Evolutionary conservation across 2,329 filamentous ascomycete species (phyloP).

Genomic region (Magnaporthales sp.): DNA sequence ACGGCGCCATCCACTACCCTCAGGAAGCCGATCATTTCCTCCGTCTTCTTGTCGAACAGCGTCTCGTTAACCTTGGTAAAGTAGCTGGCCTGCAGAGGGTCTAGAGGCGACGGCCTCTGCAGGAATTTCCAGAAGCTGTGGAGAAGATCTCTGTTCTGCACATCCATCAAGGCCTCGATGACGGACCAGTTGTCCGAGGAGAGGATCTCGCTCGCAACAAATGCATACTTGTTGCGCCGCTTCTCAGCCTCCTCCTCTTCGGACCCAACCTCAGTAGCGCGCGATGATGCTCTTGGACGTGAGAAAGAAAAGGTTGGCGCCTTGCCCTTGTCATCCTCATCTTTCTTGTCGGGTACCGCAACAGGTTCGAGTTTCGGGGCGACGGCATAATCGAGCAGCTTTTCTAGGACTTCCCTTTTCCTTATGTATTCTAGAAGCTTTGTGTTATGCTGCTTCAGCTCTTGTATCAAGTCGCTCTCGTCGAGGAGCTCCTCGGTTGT

Average conservation of each 20-base stretch:
- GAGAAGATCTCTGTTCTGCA: conserved; percentile 58
- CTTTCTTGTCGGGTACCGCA: conserved; percentile 41
- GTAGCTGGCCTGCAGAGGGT: conserved; percentile 90
- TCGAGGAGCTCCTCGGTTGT: conserved; percentile 92
- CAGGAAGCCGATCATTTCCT: conserved; percentile 89
- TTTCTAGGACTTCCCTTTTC: conserved; percentile 75
- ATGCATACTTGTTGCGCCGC: conserved; percentile 87
- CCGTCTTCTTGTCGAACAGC: conserved; percentile 95
- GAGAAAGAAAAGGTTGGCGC: conserved; percentile 26
- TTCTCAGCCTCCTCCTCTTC: conserved; percentile 76
- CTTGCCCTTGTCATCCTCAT: conserved; percentile 40
- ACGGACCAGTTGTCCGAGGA: conserved; percentile 97
- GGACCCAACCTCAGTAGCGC: conserved; percentile 35
- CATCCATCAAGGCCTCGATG: conserved; percentile 79
- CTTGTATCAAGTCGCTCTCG: conserved; percentile 91
- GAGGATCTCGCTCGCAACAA: conserved; percentile 84
- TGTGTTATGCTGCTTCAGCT: conserved; percentile 95
- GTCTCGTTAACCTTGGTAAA: conserved; percentile 99
- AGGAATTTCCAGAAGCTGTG: conserved; percentile 88
- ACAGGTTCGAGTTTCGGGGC: conserved; percentile 60
- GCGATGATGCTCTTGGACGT: conserved; percentile 45
- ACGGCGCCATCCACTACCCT: conserved; percentile 77
- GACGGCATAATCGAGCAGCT: conserved; percentile 83
- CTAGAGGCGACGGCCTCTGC: conserved; percentile 72
- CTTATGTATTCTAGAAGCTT: conserved; percentile 95